Evolutionary conservation across 2,329 filamentous ascomycete genomes (phyloP), one percentile per base, ranked within the genome.

Genomic region (Blastomyces gilchristii): DNA sequence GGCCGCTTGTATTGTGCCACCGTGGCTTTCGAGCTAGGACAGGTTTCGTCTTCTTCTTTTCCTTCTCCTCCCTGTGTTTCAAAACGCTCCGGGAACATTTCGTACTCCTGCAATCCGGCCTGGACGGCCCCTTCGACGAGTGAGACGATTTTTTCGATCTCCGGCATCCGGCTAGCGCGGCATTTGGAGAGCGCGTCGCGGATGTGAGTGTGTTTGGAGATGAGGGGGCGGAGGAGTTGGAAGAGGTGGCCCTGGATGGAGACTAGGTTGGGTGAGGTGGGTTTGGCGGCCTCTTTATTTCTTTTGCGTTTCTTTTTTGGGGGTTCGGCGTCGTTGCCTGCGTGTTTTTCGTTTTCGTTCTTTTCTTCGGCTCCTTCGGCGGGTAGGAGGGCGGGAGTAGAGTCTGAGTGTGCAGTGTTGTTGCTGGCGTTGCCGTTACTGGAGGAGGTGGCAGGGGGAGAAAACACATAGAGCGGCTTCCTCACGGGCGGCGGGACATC

Each of bases 201-300:
- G 41, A 97, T 86, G 68, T 94, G 83, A 31, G 90, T 92, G 75
- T 97, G 89, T 65, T 82, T 83, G 1, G 86, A 81, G 43, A 99
- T 86, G 31, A 97, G 83, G 41, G 93, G 87, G 18, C 93, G 85
- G 28, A 97, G 83, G 34, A 99, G 83, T 73, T 96, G 89, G 80
- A 99, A 99, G 53, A 97, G 83, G 75, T 99, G 94, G 0, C 91
- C 86, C 75, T 97, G 92, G 82, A 97, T 90, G 43, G 86, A 86
- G 12, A 83, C 81, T 58, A 96, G 80, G 73, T 94, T 97, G 3
- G 83, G 80, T 31, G 82, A 81, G 3, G 72, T 74, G 78, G 78
- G 76, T 14, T 69, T 67, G 66, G 79, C 80, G 65, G 57, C 60
- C 31, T 65, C 60, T 37, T 64, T 67, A 73, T 76, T 50, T 77